Evolutionary conservation across 257 asterid genomes (phyloP).

Genomic region (Echites panduratus): DNA sequence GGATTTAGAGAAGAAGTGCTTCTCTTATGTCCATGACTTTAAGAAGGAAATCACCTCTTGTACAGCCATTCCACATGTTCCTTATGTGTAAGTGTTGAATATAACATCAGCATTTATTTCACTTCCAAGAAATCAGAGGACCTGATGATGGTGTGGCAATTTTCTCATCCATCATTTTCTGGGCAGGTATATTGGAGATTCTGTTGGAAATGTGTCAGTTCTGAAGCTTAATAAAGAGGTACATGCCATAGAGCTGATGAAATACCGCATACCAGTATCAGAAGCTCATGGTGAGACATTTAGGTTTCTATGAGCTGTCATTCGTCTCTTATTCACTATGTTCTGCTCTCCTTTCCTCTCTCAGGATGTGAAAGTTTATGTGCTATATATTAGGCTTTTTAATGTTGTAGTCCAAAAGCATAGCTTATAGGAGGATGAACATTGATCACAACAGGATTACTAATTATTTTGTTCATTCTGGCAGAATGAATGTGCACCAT

Average conservation of each 20-base stretch:
- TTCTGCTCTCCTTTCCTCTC: background rate
- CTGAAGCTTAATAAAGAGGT: conserved; percentile 50
- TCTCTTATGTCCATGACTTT: conserved; percentile 48
- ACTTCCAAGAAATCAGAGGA: conserved; percentile 1
- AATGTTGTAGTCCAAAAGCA: background rate
- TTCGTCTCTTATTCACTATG: background rate
- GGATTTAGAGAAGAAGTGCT: conserved; percentile 59
- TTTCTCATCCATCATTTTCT: conserved; percentile 16
- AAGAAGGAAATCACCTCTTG: conserved; percentile 63
- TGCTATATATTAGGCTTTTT: background rate
- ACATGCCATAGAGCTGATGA: conserved; percentile 52
- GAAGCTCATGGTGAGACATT: conserved; percentile 61
- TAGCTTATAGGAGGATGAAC: background rate
- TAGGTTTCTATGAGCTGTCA: background rate
- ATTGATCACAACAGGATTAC: background rate
- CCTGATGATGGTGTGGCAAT: background rate
- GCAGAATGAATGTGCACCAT: background rate
- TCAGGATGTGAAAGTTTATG: background rate
- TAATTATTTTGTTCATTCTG: background rate
- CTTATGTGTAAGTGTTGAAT: conserved; percentile 50
- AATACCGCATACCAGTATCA: conserved; percentile 62
- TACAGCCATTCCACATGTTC: conserved; percentile 47
- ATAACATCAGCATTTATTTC: background rate
- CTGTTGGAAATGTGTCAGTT: conserved; percentile 58
- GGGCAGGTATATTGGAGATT: conserved; percentile 78